A percentile compares a stretch with the other conserved stretches of the same genome.
These are phyloP conservation scores for Coniferiporia weirii DNA, from an alignment of 1,284 basidiomycete genomes.

Conservation along the genomic window DNA sequence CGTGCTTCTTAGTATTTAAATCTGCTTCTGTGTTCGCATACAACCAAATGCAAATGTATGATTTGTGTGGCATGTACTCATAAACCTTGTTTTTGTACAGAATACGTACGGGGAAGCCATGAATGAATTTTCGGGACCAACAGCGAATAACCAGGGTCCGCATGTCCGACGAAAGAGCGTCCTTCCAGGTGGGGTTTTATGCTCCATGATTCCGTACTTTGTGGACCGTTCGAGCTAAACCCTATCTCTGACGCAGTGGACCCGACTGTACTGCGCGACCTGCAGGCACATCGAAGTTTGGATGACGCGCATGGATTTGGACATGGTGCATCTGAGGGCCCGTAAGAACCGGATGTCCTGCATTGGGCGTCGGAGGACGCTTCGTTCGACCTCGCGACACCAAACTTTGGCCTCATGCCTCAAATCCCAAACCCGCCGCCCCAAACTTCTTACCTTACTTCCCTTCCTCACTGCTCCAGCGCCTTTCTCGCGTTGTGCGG, in stretches of 20 bases:
- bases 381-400: background rate
- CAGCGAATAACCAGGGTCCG: constrained; percentile 41
- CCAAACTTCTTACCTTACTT: background rate
- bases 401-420: background rate
- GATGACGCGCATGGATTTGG: constrained; percentile 42
- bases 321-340: background rate
- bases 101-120: constrained; percentile 24
- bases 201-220: background rate
- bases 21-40: background rate
- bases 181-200: constrained; percentile 58
- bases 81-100: background rate
- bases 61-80: background rate
- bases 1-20: constrained; percentile 31
- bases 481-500: background rate
- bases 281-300: constrained; percentile 81
- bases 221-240: background rate
- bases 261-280: constrained; percentile 80
- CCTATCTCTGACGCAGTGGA: constrained; percentile 53
- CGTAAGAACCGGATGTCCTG: constrained; percentile 1
- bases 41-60: background rate
- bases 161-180: constrained; percentile 84
- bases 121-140: constrained; percentile 9
- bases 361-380: background rate
- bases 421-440: background rate
- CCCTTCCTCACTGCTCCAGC: background rate